Base-by-base conservation (phyloP, 2,329 filamentous ascomycete genomes). In the Chaetothyriales sp. region DNA sequence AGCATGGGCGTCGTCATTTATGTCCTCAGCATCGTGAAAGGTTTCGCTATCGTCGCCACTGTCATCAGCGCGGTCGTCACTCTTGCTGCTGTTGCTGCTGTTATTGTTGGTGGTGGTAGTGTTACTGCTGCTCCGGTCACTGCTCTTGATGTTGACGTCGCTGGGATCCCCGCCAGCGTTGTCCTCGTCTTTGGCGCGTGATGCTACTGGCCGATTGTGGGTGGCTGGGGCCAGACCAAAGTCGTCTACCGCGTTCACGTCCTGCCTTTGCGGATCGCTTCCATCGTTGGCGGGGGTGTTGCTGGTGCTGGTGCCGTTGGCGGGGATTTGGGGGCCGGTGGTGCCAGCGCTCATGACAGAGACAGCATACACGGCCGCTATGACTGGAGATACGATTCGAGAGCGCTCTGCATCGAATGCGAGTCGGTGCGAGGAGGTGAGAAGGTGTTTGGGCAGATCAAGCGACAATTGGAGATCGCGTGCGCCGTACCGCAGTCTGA, bases 191-290 rank as follows among this genome's bases (percentile, higher is more conserved):
- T 60, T 55, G 20, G 18, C 39, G 39, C 36, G 44, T 20, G 19
- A 9, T 1, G 45, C 52, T 19, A 52, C 47, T n/a, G 51, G 55
- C 25, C 49, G 32, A 44, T 42, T 48, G 28, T 36, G 12, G 6
- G 49, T 46, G 48, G 71, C 73, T 55, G 83, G 74, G 18, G 81
- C 81, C 56, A 86, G 68, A 48, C 83, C 83, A 63, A 86, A 86
- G 57, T 86, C 83, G 64, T 86, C 83, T 53, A 80, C 68, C 60
- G 82, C 78, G 18, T 43, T 22, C 25, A 43, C 25, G n/a, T 44
- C 45, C 2, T 47, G 18, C 1, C 18, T 47, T 47, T 22, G 45
- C 15, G 10, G 12, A 15, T 39, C 32, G 32, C 8, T 12, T 15
- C 12, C 32, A 39, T 39, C 10, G 32, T 15, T 39, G 32, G 32